Base-by-base conservation (phyloP, 129 eudicot genomes). In the Centella asiatica region DNA sequence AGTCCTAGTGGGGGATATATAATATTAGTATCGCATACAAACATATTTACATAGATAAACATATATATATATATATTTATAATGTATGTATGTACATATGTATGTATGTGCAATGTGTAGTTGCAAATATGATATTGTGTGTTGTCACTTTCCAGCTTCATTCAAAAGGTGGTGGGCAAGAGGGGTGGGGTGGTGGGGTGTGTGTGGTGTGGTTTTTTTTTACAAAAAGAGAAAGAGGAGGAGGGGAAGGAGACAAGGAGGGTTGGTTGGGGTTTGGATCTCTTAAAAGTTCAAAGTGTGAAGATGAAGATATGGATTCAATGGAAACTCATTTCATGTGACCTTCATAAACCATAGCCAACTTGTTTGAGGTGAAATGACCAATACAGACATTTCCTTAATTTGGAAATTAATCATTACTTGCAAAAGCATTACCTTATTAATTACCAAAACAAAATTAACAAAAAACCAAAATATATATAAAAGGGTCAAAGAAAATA, bases 201-300 rank as follows among this genome's bases (percentile, higher is more conserved):
- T 34, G 39, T 34, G 39, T 34, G 39, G 9, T 34, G 9, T 50
- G 32, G 32, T 50, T 50, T 52, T 7, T 52, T 11, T 52, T 4
- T 52, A 29, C 26, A 52, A 3, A 17, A 52, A 52, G 24, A 26
- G 32, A 10, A 52, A 52, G 26, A 24, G 57, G 57, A 25, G 32
- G 57, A 9, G 57, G 58, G 14, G 58, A 33, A 26, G 34, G 58
- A 52, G 58, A 52, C 58, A 52, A 52, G 58, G 57, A 31, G 57
- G 33, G 54, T 31, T 26, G 27, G 57, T 44, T 62, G 67, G 32
- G 51, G 22, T 42, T 57, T 57, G 62, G 45, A 56, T 34, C 44
- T 56, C 61, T 56, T 56, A 15, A 32, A 56, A 31, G 24, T 56
- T 56, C 26, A 32, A 56, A 31, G 24, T 57, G 32, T 20, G 62